A percentile compares a stretch with the other conserved stretches of the same genome.
phyloP scores from a whole-genome alignment of 1,284 basidiomycete genomes.

The Moniliophthora roreri region DNA sequence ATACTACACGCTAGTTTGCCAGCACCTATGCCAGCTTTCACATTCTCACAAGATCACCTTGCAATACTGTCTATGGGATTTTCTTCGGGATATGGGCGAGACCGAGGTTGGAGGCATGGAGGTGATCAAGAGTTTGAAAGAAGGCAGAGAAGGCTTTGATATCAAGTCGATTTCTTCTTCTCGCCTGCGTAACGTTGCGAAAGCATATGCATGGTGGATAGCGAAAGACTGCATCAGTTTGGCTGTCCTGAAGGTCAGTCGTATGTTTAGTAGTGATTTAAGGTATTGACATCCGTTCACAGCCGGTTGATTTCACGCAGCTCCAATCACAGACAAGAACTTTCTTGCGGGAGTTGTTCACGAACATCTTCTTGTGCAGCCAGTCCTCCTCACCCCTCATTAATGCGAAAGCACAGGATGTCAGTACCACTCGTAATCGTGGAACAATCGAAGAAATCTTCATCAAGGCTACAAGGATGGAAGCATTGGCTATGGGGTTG shows the following conservation, averaged over 20 bases:
- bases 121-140: constrained; percentile 64
- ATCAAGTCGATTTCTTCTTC: constrained; percentile 58
- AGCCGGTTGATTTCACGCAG: constrained; percentile 85
- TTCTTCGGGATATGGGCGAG: constrained; percentile 90
- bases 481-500: constrained; percentile 65
- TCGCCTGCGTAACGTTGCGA: constrained; percentile 66
- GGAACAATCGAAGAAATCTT: constrained; percentile 72
- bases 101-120: constrained; percentile 79
- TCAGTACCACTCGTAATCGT: constrained; percentile 49
- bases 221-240: constrained; percentile 74
- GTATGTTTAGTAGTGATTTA: background rate
- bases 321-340: constrained; percentile 60
- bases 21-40: constrained; percentile 71
- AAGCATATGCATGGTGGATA: constrained; percentile 83
- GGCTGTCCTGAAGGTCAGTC: constrained; percentile 77
- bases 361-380: constrained; percentile 67
- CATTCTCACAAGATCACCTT: constrained; percentile 90
- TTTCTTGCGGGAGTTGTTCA: constrained; percentile 74
- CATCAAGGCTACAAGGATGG: constrained; percentile 61
- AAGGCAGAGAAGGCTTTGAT: constrained; percentile 47
- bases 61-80: constrained; percentile 98
- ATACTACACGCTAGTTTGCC: constrained; percentile 88
- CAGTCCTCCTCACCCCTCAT: constrained; percentile 71
- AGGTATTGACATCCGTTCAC: background rate
- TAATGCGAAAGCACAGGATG: constrained; percentile 28